These are phyloP conservation scores for Colletotrichum kahawae DNA, from an alignment of 2,329 filamentous ascomycete genomes.

Conservation along the genomic window DNA sequence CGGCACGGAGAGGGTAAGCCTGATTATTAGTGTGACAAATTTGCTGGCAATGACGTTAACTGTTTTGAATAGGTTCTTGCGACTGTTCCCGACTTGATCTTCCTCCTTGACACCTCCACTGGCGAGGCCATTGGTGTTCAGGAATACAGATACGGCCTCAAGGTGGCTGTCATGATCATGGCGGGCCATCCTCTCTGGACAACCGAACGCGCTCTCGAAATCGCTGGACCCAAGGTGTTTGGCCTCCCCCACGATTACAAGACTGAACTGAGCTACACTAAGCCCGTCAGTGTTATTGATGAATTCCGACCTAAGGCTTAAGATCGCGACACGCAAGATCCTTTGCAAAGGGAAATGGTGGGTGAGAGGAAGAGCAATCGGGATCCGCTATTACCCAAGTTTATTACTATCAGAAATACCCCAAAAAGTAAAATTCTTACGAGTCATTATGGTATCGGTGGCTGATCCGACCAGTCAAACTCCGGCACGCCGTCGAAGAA, in stretches of 20 bases:
- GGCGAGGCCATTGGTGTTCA: slow-evolving; percentile 41
- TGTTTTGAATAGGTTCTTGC: slow-evolving; percentile 31
- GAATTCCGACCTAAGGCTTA: slow-evolving; percentile 8
- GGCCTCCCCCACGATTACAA: slow-evolving; percentile 21
- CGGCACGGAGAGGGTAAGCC: slow-evolving; percentile 26
- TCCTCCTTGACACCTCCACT: slow-evolving; percentile 39
- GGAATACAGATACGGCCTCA: slow-evolving; percentile 37
- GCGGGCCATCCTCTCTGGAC: slow-evolving; percentile 9
- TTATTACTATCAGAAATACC: not conserved
- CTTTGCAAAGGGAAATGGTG: not conserved
- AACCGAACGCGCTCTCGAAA: slow-evolving; percentile 24
- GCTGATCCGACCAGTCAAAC: not conserved
- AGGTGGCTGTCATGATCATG: slow-evolving; percentile 26
- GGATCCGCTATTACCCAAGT: not conserved
- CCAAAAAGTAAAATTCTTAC: not conserved
- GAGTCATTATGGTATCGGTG: not conserved
- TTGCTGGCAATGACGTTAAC: not conserved
- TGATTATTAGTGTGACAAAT: not conserved
- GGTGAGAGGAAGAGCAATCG: not conserved
- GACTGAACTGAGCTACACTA: slow-evolving; percentile 8
- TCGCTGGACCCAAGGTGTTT: slow-evolving; percentile 25
- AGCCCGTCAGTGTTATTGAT: slow-evolving; percentile 22
- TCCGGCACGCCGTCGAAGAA: not conserved
- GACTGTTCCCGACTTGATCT: slow-evolving; percentile 46
- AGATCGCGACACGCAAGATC: not conserved